Base-by-base conservation (phyloP, 176 grass and related monocot genomes). In the Paspalum vaginatum region DNA sequence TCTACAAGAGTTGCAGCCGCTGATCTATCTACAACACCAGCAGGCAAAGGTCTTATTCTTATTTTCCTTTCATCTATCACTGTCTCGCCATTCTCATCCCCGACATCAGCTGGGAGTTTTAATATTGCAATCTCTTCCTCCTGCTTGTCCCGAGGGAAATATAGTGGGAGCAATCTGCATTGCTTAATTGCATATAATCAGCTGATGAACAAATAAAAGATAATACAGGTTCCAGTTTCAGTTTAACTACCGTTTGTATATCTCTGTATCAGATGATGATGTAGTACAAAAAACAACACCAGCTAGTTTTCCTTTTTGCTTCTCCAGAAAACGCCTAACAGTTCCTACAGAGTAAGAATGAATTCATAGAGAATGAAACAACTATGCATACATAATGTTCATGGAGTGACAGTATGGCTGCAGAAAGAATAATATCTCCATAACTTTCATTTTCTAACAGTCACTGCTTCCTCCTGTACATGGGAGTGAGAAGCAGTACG, bases 61-160 rank as follows among this genome's bases (percentile, higher is more conserved):
- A 98, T 98, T 89, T 98, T 95, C 77, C 96, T 83, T 92, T 98
- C 96, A 86, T 98, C 88, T 58, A 98, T 95, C 69, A 95, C 62
- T 3, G 96, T 95, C 73, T 95, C 92, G 61, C 96, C 92, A 89
- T 98, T 98, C 88, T 98, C 96, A 85, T 98, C 92, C 16, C 96
- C 96, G 66, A 95, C 96, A 93, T 98, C 96, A 66, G 92, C 90
- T 83, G 96, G 96, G 72, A 98, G 88, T 79, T 98, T 98, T 22
- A 79, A 93, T 48, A 89, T 48, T 0, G 92, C 92, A 78, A 93
- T 89, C 24, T 95, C 90, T 87, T 98, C 96, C 84, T 98, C 96
- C 59, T 91, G 88, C 74, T 91, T 95, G 72, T 98, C 96, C 68
- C 96, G 89, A 57, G 96, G 96, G 27, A 98, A 98, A 74, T 98